Base-by-base conservation (phyloP, 2,329 filamentous ascomycete genomes). In the Colletotrichum navitas region DNA sequence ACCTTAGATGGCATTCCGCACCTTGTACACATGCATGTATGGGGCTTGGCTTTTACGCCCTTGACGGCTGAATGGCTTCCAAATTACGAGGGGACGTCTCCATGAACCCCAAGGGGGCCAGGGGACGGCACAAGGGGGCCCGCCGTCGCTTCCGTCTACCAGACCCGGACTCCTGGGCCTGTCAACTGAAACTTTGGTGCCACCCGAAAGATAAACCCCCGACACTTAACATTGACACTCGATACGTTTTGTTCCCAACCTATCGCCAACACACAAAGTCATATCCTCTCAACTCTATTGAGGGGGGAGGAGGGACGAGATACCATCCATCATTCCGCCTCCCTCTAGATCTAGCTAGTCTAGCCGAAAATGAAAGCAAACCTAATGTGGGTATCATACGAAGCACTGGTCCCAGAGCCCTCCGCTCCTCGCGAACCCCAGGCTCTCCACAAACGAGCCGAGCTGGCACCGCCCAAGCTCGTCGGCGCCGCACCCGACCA, bases 361-460 rank as follows among this genome's bases (percentile, higher is more conserved):
- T 41, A 34, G 41, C 16, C 32, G 8, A 24, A 24, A 29, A 51
- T 16, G 12, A 45, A 18, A 16, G 26, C 26, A n/a, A 51, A 16
- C 41, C 45, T 59, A 3, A 26, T 61, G 39, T 52, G 61, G 61
- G 41, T 59, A 66, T 76, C 75, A 82, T 43, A 73, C 75, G 72
- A 85, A 87, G 79, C 94, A 97, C 72, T 86, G 78, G 66, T 86
- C 84, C 95, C 95, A 98, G 58, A 88, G 81, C 0, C 95, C 95
- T 18, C 93, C 93, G 11, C 79, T 81, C 75, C 86, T 87, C 2
- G 92, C 93, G 86, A 96, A 97, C 61, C 84, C 87, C 77, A 97
- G 82, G 74, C 92, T 93, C 39, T 92, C 83, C 18, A 98, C 87
- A 81, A 95, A 97, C 14, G 85, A 87, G 73, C 84, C 83, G 72